phyloP scores from a whole-genome alignment of 1,284 basidiomycete species.

The Leccinum pseudoinsigne region DNA sequence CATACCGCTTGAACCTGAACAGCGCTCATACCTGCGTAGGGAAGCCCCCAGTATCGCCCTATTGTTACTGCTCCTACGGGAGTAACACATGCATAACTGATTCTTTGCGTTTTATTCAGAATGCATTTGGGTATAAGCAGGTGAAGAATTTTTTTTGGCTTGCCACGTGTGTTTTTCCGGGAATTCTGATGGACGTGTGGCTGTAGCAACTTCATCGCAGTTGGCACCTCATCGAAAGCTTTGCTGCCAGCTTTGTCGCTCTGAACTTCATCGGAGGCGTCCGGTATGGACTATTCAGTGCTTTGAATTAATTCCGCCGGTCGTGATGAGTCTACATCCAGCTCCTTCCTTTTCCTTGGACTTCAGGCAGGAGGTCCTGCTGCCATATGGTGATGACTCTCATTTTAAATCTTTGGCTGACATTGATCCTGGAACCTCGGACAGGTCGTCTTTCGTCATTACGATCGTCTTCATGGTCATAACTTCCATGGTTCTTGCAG shows the following conservation, averaged over 20 bases:
- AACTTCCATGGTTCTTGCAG: slow-evolving; percentile 81
- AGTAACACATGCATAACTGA: slow-evolving; percentile 50
- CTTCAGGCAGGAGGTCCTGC: slow-evolving; percentile 82
- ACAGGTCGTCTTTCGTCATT: slow-evolving; percentile 77
- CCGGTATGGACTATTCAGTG: slow-evolving; percentile 44
- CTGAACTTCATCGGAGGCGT: slow-evolving; percentile 86
- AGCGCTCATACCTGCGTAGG: slow-evolving; percentile 95
- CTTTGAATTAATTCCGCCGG: slow-evolving; percentile 3
- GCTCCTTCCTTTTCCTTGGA: slow-evolving; percentile 78
- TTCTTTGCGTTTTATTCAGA: slow-evolving; percentile 45
- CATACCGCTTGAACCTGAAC: slow-evolving; percentile 94
- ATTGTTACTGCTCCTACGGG: slow-evolving; percentile 41
- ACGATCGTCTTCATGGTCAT: slow-evolving; percentile 84
- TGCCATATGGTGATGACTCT: slow-evolving; percentile 62
- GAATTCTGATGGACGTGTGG: neutral
- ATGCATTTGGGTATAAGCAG: slow-evolving; percentile 79
- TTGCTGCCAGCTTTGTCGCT: slow-evolving; percentile 82
- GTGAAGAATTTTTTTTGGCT: slow-evolving; percentile 38
- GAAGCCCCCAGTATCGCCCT: slow-evolving; percentile 75
- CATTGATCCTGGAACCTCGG: slow-evolving; percentile 3
- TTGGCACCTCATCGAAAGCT: slow-evolving; percentile 80
- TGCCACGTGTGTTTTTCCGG: neutral
- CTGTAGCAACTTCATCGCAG: slow-evolving; percentile 76
- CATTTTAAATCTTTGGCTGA: neutral
- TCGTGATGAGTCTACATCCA: slow-evolving; percentile 27